Evolutionary conservation across 805 yeast genomes (phyloP), one percentile per base, ranked within the genome.

Genomic region (Candida endomychidarum): DNA sequence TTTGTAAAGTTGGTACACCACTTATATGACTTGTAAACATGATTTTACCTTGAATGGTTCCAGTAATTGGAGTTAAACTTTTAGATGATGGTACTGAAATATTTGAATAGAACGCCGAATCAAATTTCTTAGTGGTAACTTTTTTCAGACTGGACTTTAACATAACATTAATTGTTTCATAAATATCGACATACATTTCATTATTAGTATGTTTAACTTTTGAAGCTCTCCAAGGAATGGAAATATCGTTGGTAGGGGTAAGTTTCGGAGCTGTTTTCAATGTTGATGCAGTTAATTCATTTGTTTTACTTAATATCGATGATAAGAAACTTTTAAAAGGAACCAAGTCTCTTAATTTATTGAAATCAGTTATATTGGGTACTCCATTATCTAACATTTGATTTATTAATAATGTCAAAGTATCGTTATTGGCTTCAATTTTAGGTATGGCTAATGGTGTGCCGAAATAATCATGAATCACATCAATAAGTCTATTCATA

Each of bases 101-200:
- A 5, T 54, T 46, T 23, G 67, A 51, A 29, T 60, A 53, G 43
- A 55, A 57, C n/a, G 63, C 51, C 44, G 62, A 45, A 36, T 56
- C 63, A 45, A 51, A 55, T 10, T 48, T 64, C 57, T 51, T 49
- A 49, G 60, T 30, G 12, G 40, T n/a, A 22, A 42, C 21, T 20
- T 38, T 43, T 12, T 46, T 50, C 12, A 42, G 22, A 3, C 40
- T 24, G 4, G 76, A 61, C 17, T 70, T 66, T 16, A 81, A 58
- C 0, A 83, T 70, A 25, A 83, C 74, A 46, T 74, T 74, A 16
- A 86, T 58, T 1, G 72, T 65, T 58, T 91, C 99, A 2, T 72
- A 70, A 5, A 93, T 57, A 60, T 93, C 98, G 7, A 91, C 83
- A 57, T 81, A 88, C 60, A 91, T 71, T 60, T 91, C 98, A 59